Evolutionary conservation across 345 rosid genomes (phyloP).

Genomic region (Eucalyptus regnans): DNA sequence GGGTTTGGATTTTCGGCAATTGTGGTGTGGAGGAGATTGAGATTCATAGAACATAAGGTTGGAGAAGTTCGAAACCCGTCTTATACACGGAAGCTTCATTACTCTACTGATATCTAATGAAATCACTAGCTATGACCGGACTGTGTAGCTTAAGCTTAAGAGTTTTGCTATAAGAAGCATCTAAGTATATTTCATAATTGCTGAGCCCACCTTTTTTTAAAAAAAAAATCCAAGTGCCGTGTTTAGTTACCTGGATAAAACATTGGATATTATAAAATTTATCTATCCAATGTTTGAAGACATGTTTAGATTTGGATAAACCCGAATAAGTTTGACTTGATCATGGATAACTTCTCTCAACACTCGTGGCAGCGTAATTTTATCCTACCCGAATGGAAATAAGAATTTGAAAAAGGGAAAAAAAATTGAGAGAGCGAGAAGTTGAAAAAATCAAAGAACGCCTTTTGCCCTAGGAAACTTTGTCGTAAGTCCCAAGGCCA

Average conservation of each 20-base stretch:
- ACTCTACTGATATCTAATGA: background rate
- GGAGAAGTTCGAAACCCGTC: background rate
- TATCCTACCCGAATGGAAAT: background rate
- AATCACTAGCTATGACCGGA: background rate
- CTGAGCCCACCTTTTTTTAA: rapidly evolving
- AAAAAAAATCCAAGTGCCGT: background rate
- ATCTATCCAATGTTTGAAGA: too few relatives aligned
- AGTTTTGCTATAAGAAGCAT: background rate
- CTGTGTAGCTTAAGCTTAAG: background rate
- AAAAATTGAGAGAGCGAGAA: background rate
- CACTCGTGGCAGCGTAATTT: background rate
- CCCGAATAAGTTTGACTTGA: background rate
- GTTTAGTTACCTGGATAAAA: background rate
- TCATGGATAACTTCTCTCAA: background rate
- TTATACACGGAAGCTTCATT: background rate
- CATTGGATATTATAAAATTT: too few relatives aligned
- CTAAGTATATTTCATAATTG: background rate
- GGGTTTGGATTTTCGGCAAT: background rate
- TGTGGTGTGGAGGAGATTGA: background rate
- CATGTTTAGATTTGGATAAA: background rate
- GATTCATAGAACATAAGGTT: background rate
- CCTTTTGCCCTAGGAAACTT: background rate
- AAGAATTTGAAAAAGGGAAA: background rate
- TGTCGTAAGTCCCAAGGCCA: background rate
- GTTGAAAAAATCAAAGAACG: background rate